Evolutionary conservation across 1,139 yeast species (phyloP).

Genomic region (Suhomyces panamericanus): DNA sequence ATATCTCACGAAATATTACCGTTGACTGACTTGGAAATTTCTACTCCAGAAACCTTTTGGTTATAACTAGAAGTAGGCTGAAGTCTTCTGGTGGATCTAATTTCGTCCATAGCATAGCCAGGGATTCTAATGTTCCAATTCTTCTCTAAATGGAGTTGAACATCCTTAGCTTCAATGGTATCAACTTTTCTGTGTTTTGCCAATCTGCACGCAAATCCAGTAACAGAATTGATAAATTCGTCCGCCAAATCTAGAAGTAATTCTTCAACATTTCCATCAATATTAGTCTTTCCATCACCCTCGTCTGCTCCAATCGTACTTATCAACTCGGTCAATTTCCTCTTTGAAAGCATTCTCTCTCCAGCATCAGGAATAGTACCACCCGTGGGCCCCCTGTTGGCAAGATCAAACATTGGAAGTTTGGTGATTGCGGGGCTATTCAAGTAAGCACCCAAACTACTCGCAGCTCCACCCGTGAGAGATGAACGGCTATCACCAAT

Average conservation of each 20-base stretch:
- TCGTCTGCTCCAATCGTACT: conserved; percentile 79
- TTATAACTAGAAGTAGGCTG: conserved; percentile 69
- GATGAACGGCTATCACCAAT: conserved; percentile 66
- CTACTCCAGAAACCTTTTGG: conserved; percentile 21
- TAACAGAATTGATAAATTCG: conserved; percentile 87
- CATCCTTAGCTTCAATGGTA: conserved; percentile 80
- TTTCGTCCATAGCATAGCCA: conserved; percentile 89
- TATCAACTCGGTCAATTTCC: conserved; percentile 85
- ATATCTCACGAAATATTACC: conserved; percentile 15
- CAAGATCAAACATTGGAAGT: conserved; percentile 80
- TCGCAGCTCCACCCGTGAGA: conserved; percentile 81
- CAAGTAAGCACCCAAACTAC: conserved; percentile 57
- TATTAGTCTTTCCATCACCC: conserved; percentile 85
- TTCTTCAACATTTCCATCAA: conserved; percentile 96
- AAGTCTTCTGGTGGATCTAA: conserved; percentile 79
- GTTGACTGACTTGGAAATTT: conserved; percentile 22
- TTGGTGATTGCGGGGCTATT: conserved; percentile 74
- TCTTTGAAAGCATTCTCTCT: conserved; percentile 82
- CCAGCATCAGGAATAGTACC: conserved; percentile 47
- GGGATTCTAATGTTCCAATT: conserved; percentile 96
- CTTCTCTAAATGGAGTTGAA: conserved; percentile 87
- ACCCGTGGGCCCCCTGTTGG: conserved; percentile 36
- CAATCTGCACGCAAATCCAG: conserved; percentile 87
- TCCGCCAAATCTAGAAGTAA: conserved; percentile 88
- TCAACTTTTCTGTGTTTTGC: conserved; percentile 96